Evolutionary conservation across 306 rosid genomes (phyloP).

Genomic region (Rosa persica): DNA sequence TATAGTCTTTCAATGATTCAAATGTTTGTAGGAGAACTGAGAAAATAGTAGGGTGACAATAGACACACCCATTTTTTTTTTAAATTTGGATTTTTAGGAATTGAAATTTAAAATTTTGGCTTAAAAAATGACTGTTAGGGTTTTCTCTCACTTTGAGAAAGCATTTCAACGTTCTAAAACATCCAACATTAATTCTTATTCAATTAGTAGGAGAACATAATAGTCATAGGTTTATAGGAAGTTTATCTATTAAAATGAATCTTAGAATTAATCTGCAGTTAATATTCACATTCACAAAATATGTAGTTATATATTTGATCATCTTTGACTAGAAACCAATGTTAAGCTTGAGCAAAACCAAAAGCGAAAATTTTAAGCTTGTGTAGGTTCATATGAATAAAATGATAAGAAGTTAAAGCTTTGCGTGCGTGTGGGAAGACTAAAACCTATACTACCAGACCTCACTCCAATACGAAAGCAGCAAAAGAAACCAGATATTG

Average conservation of each 20-base stretch:
- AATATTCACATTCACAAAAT: background rate
- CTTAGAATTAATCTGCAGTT: background rate
- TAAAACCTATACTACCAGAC: background rate
- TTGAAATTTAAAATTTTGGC: too few species aligned
- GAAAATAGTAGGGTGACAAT: too few species aligned
- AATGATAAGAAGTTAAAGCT: conserved; percentile 1
- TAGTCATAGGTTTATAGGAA: background rate
- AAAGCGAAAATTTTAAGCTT: too few species aligned
- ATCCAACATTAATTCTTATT: background rate
- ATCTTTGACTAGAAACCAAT: background rate
- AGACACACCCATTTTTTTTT: too few species aligned
- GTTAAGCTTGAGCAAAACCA: background rate
- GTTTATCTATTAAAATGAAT: background rate
- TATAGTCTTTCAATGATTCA: too few species aligned
- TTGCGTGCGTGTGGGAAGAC: background rate
- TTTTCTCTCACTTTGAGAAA: background rate
- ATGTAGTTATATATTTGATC: background rate
- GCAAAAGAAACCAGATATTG: conserved; percentile 8
- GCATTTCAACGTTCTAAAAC: background rate
- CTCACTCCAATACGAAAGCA: conserved; percentile 10
- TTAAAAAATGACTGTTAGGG: background rate
- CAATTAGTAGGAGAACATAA: background rate
- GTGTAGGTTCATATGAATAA: background rate
- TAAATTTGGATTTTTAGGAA: too few species aligned
- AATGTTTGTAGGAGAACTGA: too few species aligned